phyloP scores from a whole-genome alignment of 2,329 filamentous ascomycete species.

The Lasiodiplodia hormozganensis region DNA sequence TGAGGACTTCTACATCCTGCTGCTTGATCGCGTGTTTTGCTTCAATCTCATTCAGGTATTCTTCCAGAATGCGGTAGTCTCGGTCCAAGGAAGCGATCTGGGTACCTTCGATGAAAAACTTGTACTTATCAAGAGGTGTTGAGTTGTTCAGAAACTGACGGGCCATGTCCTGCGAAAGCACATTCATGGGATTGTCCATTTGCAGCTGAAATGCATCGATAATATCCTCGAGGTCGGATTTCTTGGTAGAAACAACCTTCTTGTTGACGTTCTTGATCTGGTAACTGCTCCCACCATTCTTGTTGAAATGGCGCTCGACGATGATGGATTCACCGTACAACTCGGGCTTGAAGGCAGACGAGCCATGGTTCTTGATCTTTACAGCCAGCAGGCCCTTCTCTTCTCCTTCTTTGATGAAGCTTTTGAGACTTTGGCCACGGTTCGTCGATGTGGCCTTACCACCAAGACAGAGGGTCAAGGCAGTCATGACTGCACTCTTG shows the following conservation, averaged over 20 bases:
- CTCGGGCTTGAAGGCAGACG: conserved; percentile 82
- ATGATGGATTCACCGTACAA: conserved; percentile 84
- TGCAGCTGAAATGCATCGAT: conserved; percentile 92
- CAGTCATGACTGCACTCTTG: conserved; percentile 94
- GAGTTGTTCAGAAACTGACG: conserved; percentile 91
- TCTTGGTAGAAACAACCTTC: conserved; percentile 79
- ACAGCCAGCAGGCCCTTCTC: conserved; percentile 54
- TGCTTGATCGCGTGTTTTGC: conserved; percentile 63
- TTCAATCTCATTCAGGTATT: conserved; percentile 76
- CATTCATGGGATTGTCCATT: conserved; percentile 95
- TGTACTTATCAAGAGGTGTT: conserved; percentile 85
- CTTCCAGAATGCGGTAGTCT: conserved; percentile 85
- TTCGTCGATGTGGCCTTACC: conserved; percentile 94
- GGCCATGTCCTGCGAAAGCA: conserved; percentile 93
- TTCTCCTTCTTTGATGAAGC: conserved; percentile 80
- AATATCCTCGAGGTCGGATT: conserved; percentile 87
- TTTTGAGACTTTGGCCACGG: conserved; percentile 86
- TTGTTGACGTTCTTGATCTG: conserved; percentile 80
- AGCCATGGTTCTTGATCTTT: conserved; percentile 87
- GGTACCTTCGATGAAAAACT: conserved; percentile 93
- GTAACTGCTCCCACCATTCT: conserved; percentile 77
- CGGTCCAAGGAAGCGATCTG: conserved; percentile 91
- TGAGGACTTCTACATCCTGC: conserved; percentile 69
- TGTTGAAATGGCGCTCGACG: conserved; percentile 88
- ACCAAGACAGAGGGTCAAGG: conserved; percentile 91